A percentile compares a stretch with the other conserved stretches of the same genome.
These are phyloP conservation scores for Aspergillus funiculosus DNA, from an alignment of 495 filamentous ascomycete genomes.

Conservation along the genomic window DNA sequence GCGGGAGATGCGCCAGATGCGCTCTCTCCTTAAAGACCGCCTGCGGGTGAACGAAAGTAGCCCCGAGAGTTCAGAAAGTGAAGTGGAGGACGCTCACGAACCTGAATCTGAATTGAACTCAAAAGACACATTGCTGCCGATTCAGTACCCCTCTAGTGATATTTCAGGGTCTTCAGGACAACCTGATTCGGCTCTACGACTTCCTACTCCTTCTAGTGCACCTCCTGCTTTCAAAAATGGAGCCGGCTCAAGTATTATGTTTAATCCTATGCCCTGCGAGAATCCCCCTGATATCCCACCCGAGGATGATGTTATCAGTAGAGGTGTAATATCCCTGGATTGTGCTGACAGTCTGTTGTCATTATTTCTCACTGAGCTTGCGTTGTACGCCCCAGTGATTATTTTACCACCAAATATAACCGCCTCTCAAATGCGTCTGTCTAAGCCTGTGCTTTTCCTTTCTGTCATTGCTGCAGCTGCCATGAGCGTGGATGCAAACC, in stretches of 20 bases:
- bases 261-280: constrained; percentile 17
- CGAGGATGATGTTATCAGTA: constrained; percentile 40
- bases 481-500: constrained; percentile 33
- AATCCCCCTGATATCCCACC: constrained; percentile 16
- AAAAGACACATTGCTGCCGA: constrained; percentile 9
- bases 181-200: constrained; percentile 29
- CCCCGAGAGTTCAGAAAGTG: constrained; percentile 27
- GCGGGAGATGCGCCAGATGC: constrained; percentile 72
- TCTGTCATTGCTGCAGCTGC: constrained; percentile 46
- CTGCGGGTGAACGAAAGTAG: constrained; percentile 30
- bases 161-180: constrained; percentile 20
- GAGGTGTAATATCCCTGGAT: constrained; percentile 42
- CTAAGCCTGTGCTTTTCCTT: constrained; percentile 47
- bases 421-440: constrained; percentile 35
- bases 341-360: constrained; percentile 39
- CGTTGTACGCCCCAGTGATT: constrained; percentile 41
- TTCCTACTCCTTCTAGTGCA: constrained; percentile 18
- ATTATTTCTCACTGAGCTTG: constrained; percentile 39
- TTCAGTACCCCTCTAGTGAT: constrained; percentile 22
- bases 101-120: constrained; percentile 16
- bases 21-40: constrained; percentile 37
- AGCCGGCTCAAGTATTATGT: too few species aligned
- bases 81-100: constrained; percentile 23
- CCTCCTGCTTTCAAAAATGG: too few species aligned
- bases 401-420: constrained; percentile 33